Base-by-base conservation (phyloP, 345 rosid species). In the Acer saccharum region DNA sequence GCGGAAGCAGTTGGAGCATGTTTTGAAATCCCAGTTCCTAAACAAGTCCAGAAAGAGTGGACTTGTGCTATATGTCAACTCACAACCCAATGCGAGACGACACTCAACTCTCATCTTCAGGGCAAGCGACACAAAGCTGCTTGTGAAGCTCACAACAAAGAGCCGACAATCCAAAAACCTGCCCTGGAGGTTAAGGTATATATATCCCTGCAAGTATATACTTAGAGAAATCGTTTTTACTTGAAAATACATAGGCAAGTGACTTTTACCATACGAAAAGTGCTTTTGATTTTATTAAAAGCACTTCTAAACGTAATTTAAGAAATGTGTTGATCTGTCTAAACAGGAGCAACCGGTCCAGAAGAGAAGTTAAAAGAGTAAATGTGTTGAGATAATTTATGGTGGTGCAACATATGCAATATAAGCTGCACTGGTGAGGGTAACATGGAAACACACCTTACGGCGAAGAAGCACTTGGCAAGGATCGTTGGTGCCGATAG, bases 61-160 rank as follows among this genome's bases (percentile, higher is more conserved):
- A 78, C 78, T 12, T 83, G 86, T 69, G 78, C 79, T 25, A 1
- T 76, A 72, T 83, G 88, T 76, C 81, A 73, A 57, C 60, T 83
- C 11, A 81, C 60, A 65, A 39, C 68, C 14, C 10, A 35, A n/a
- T 52, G 84, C 27, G 83, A 78, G 79, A 35, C 7, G 41, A 39
- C 13, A 35, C 61, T 81, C 75, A 70, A 72, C 27, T 73, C 25
- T 44, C 86, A 85, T 71, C 67, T 83, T 32, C 52, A 16, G 75
- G 88, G 88, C 46, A 77, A 32, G 11, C 58, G 76, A 32, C 85
- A 85, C 74, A 75, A 27, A 73, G 29, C 39, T 9, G 75, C 75
- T 35, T 54, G 20, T 16, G 73, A 71, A 17, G 74, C 29, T 80
- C 54, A 80, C 67, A 32, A 55, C 60, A 55, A 82, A 79, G 63